Conservation (phyloP, 176 grass and related monocot species). For the Miscanthus lutarioriparius region DNA sequence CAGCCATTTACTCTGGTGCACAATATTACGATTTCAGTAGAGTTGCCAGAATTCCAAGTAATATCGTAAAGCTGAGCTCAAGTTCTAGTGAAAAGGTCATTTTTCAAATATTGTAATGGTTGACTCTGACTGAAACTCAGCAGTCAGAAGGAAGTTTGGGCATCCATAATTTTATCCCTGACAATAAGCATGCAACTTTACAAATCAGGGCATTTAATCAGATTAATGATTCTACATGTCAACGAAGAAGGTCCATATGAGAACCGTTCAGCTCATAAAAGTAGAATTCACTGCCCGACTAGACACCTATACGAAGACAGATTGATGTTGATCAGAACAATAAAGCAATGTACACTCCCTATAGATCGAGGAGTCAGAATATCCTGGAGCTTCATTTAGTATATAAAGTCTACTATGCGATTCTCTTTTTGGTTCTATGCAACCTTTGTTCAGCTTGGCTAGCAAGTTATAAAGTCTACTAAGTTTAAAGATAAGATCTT, state of each 20-base stretch:
- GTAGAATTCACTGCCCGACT: not conserved
- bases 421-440: not conserved
- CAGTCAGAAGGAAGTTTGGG: not conserved
- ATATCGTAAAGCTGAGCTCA: constrained; percentile 13
- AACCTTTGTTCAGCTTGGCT: not conserved
- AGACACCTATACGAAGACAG: not conserved
- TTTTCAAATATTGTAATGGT: constrained; percentile 12
- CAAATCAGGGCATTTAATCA: not conserved
- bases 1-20: constrained; percentile 85
- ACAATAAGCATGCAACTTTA: not conserved
- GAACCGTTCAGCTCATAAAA: not conserved
- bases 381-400: not conserved
- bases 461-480: not conserved
- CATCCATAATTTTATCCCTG: not conserved
- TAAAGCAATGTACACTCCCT: constrained; percentile 1
- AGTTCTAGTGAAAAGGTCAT: constrained; percentile 2
- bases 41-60: not conserved
- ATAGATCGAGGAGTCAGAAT: constrained; percentile 14
- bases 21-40: constrained; percentile 3
- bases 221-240: not conserved
- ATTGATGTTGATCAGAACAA: not conserved
- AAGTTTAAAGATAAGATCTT: not conserved
- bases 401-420: too few species aligned
- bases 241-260: not conserved
- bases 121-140: not conserved